Conservation (phyloP, 352 stramenopile genomes). For the Blastocystis sp. region DNA sequence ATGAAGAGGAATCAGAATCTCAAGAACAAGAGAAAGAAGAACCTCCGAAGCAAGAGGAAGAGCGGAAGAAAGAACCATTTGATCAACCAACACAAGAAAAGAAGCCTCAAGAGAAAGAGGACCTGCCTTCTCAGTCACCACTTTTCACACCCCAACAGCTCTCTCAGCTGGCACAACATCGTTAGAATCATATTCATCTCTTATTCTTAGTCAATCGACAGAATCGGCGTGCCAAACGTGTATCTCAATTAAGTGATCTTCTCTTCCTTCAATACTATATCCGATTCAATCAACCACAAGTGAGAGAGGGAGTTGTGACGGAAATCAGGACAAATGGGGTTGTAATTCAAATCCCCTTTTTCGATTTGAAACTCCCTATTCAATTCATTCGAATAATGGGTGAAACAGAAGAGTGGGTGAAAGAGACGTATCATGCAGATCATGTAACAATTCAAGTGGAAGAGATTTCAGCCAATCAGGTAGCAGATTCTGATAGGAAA, state of each 20-base stretch:
- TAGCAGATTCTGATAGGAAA: background rate
- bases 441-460: background rate
- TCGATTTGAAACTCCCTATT: slow-evolving; percentile 37
- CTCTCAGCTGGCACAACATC: background rate
- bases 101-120: background rate
- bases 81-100: background rate
- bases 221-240: slow-evolving; percentile 22
- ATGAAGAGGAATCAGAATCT: background rate
- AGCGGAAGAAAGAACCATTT: background rate
- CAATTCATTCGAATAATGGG: background rate
- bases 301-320: background rate
- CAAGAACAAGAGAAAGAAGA: slow-evolving; percentile 6
- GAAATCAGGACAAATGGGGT: slow-evolving; percentile 48
- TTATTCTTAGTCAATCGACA: slow-evolving; percentile 58
- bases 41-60: background rate
- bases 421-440: background rate
- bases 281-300: slow-evolving; percentile 22
- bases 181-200: background rate
- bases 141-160: slow-evolving; percentile 17
- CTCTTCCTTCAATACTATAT: slow-evolving; percentile 47
- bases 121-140: background rate
- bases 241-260: background rate
- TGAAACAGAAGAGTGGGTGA: background rate
- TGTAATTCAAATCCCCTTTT: slow-evolving; percentile 42
- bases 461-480: background rate